Evolutionary conservation across 2,329 filamentous ascomycete species (phyloP), one percentile per base, ranked within the genome.

Genomic region (Pseudogymnoascus sp.): DNA sequence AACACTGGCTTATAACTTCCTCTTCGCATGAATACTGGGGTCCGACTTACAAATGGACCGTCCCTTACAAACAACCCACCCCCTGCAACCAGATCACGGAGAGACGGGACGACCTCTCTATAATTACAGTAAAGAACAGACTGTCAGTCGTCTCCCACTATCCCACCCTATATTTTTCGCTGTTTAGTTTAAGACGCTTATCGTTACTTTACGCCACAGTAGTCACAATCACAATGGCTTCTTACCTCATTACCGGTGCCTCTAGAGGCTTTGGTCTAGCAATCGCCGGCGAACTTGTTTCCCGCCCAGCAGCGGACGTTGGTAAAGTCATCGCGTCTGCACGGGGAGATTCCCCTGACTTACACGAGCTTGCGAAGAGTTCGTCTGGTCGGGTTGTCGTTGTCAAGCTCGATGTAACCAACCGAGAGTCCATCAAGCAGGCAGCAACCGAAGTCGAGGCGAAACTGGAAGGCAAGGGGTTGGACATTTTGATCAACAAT

Each of bases 401-500:
- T 14, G 65, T 80, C n/a, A 68, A 67, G 2, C 65, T 79, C 9
- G 76, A 79, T 30, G 72, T 77, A 8, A 75, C 74, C 4, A 65
- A 75, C 58, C 62, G 69, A 19, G 55, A 61, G 0, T 75, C 72
- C 39, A 70, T 79, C 5, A 66, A 74, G 41, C 62, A 71, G 12
- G 78, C 75, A 0, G 75, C 66, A 0, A 61, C 62, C 0, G 62
- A 68, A 12, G 73, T 78, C 3, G 73, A 77, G 28, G 49, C 60
- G 4, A 66, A 67, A 2, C 66, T 79, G 1, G 65, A 67, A 14
- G 77, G 71, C 3, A 73, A 72, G 9, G 78, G 77, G 0, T 69
- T 81, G 0, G 79, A 81, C 65, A 75, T 80, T 6, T 63, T 81
- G 28, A 72, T 79, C 62, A 79, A 80, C 67, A 79, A 79, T 67